Conservation (phyloP, 2,329 filamentous ascomycete species). For the Pseudocercospora eumusae region DNA sequence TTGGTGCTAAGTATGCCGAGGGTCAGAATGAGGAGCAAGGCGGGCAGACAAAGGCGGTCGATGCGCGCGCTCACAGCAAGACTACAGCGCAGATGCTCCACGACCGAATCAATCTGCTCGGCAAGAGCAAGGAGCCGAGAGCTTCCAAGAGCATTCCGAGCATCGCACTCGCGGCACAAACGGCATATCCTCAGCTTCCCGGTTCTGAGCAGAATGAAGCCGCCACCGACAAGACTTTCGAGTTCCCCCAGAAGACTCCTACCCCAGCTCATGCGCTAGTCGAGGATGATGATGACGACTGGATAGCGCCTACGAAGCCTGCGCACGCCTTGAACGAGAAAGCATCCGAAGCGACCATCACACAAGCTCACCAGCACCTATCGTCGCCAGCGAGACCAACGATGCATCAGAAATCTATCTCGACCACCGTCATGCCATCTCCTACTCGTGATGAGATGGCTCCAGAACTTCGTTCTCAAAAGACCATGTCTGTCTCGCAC, state of each 20-base stretch:
- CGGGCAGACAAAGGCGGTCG: constrained; percentile 44
- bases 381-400: constrained; percentile 44
- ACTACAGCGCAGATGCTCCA: constrained; percentile 92
- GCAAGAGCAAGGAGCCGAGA: constrained; percentile 54
- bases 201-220: constrained; percentile 25
- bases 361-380: constrained; percentile 22
- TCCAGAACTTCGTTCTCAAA: constrained; percentile 53
- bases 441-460: constrained; percentile 46
- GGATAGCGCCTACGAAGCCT: constrained; percentile 55
- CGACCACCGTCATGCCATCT: constrained; percentile 46
- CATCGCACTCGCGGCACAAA: constrained; percentile 36
- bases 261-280: constrained; percentile 30
- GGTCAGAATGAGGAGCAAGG: constrained; percentile 59
- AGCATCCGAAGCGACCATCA: constrained; percentile 17
- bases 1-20: constrained; percentile 66
- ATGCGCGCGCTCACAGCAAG: constrained; percentile 68
- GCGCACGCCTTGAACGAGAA: constrained; percentile 20
- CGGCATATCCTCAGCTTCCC: constrained; percentile 46
- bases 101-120: constrained; percentile 82
- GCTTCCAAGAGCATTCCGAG: constrained; percentile 45
- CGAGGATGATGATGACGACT: constrained; percentile 58
- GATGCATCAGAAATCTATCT: constrained; percentile 42
- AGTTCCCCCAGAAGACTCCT: constrained; percentile 13
- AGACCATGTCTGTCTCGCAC: constrained; percentile 53
- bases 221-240: constrained; percentile 11